Percentiles rank a stretch among this genome's conserved stretches.
These are phyloP conservation scores for Penicillium rolfsii DNA, from an alignment of 2,329 filamentous ascomycete genomes.

Conservation along the genomic window DNA sequence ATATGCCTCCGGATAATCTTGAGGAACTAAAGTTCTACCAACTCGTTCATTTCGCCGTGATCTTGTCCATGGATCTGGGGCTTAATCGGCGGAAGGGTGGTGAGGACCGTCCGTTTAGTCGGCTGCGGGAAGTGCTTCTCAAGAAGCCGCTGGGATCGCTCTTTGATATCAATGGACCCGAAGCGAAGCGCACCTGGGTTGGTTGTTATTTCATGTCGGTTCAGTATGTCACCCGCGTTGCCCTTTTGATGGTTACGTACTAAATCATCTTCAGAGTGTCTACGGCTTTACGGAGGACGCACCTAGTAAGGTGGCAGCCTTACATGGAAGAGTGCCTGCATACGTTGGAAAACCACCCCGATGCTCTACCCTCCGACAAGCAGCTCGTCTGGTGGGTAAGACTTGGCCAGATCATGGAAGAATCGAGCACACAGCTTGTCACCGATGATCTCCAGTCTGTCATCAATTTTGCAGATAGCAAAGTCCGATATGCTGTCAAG, in stretches of 20 bases:
- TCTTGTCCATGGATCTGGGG: constrained; percentile 83
- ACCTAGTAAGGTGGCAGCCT: constrained; percentile 63
- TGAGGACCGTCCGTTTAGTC: constrained; percentile 37
- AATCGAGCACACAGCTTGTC: constrained; percentile 67
- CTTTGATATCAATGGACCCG: constrained; percentile 57
- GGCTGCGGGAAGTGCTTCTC: constrained; percentile 44
- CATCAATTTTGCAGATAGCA: constrained; percentile 61
- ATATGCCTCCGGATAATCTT: constrained; percentile 78
- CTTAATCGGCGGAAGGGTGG: constrained; percentile 62
- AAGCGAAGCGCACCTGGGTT: constrained; percentile 62
- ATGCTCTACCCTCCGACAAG: constrained; percentile 61
- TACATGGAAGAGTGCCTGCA: constrained; percentile 67
- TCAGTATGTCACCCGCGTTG: constrained; percentile 44
- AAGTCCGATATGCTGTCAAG: constrained; percentile 66
- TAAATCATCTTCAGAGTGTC: constrained; percentile 50
- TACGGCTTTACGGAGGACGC: constrained; percentile 61
- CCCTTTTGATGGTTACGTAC: constrained; percentile 2
- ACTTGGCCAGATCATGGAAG: constrained; percentile 67
- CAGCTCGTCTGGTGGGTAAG: constrained; percentile 61
- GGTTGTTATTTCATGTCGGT: constrained; percentile 64
- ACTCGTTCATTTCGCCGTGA: constrained; percentile 76
- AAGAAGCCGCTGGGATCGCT: constrained; percentile 37
- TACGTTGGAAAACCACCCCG: constrained; percentile 59
- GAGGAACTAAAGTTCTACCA: constrained; percentile 91
- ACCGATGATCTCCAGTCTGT: constrained; percentile 65